These are phyloP conservation scores for Scheffersomyces cryptocercus DNA, from an alignment of 1,139 yeast species.

Conservation along the genomic window DNA sequence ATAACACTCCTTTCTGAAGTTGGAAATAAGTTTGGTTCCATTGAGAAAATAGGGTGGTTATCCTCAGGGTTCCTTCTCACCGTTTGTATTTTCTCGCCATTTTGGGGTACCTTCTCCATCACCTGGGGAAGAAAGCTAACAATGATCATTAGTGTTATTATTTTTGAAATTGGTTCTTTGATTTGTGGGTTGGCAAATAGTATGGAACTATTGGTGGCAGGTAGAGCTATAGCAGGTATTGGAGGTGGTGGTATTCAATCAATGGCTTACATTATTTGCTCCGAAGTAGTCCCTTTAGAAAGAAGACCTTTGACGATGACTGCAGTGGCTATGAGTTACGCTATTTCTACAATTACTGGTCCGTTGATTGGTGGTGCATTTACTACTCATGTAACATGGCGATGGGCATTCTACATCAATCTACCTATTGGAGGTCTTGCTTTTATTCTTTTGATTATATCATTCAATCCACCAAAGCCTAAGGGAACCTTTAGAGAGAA, in stretches of 20 bases:
- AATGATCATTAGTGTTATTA: conserved; percentile 10
- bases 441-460: conserved; percentile 9
- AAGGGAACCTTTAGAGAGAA: conserved; percentile 11
- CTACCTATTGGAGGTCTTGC: conserved; percentile 1
- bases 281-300: conserved; percentile 14
- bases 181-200: conserved; percentile 13
- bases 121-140: conserved; percentile 17
- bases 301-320: conserved; percentile 14
- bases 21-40: conserved; percentile 12
- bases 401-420: conserved; percentile 7
- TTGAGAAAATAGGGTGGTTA: conserved; percentile 15
- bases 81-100: conserved; percentile 14
- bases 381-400: conserved; percentile 19
- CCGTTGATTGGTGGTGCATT: conserved; percentile 23
- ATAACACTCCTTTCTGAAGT: conserved; percentile 15
- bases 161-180: conserved; percentile 17
- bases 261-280: conserved; percentile 12
- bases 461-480: conserved; percentile 37
- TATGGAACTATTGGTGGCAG: conserved; percentile 17
- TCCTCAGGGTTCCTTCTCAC: conserved; percentile 16
- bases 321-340: conserved; percentile 14
- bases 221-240: conserved; percentile 15
- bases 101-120: conserved; percentile 16
- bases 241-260: conserved; percentile 19
- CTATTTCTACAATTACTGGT: conserved; percentile 17